phyloP scores from a whole-genome alignment of 805 yeast species.

The Hanseniaspora taiwanica region DNA sequence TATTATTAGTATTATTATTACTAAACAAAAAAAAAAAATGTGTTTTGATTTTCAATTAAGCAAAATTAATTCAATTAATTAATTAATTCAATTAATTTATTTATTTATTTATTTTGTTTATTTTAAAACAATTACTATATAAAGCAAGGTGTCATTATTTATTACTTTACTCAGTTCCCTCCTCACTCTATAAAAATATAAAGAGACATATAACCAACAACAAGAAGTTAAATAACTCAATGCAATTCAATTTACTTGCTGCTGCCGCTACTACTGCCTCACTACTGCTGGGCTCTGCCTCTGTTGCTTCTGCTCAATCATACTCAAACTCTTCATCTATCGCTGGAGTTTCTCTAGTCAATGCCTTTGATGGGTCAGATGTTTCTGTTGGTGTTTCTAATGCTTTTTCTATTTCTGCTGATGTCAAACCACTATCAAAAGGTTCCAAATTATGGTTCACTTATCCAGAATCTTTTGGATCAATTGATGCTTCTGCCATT shows the following conservation, averaged over 20 bases:
- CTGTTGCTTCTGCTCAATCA: not conserved
- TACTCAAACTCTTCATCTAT: slow-evolving; percentile 1
- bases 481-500: slow-evolving; percentile 3
- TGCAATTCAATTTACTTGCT: slow-evolving; percentile 1
- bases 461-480: slow-evolving; percentile 4
- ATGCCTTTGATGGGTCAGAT: not conserved
- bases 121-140: no score
- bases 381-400: not conserved
- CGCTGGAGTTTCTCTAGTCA: not conserved
- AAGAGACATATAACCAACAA: not conserved
- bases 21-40: no score
- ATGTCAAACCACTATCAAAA: slow-evolving; percentile 3
- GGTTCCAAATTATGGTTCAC: slow-evolving; percentile 7
- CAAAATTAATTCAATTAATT: no score
- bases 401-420: slow-evolving; percentile 3
- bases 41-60: no score
- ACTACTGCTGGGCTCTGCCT: not conserved
- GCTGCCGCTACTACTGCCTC: not conserved
- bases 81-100: no score
- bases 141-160: no score
- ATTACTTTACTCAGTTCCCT: no score
- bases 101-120: no score
- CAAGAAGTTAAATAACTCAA: not conserved
- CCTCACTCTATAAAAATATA: not conserved
- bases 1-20: no score